These are phyloP conservation scores for Cladochytrium replicatum DNA, from an alignment of 192 early-diverging fungal species.

Conservation along the genomic window DNA sequence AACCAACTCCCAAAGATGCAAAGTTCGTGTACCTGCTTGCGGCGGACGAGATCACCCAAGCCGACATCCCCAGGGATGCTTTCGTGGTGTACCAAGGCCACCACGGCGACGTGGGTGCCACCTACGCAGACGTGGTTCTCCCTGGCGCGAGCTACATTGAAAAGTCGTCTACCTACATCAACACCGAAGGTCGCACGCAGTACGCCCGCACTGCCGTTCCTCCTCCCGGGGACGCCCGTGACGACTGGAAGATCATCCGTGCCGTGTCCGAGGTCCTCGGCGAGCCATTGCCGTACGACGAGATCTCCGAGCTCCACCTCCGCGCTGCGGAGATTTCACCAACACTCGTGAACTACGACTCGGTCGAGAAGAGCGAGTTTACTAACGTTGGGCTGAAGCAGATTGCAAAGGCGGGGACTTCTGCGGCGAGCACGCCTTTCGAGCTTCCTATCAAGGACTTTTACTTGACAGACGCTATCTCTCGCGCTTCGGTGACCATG, in stretches of 20 bases:
- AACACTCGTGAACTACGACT: slow-evolving; percentile 64
- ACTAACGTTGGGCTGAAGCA: slow-evolving; percentile 55
- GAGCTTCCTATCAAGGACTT: slow-evolving; percentile 70
- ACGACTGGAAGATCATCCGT: slow-evolving; percentile 99
- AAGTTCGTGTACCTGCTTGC: slow-evolving; percentile 88
- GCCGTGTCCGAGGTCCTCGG: slow-evolving; percentile 90
- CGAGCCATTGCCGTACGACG: slow-evolving; percentile 80
- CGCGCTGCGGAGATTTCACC: slow-evolving; percentile 85
- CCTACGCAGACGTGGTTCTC: slow-evolving; percentile 90
- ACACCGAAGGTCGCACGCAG: slow-evolving; percentile 95
- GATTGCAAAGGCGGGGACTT: slow-evolving; percentile 18
- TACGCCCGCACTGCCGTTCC: slow-evolving; percentile 85
- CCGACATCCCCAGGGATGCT: slow-evolving; percentile 72
- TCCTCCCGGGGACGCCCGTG: slow-evolving; percentile 79
- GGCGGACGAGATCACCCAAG: slow-evolving; percentile 73
- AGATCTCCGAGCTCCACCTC: slow-evolving; percentile 65
- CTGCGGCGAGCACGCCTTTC: slow-evolving; percentile 30
- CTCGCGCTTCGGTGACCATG: slow-evolving; percentile 89
- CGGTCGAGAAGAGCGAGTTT: slow-evolving; percentile 38
- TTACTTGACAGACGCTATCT: slow-evolving; percentile 92
- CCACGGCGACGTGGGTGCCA: slow-evolving; percentile 93
- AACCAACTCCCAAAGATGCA: too few relatives aligned
- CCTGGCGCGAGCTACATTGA: slow-evolving; percentile 95
- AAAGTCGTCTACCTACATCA: slow-evolving; percentile 90
- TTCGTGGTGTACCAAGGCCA: slow-evolving; percentile 99